These are phyloP conservation scores for Aspergillus avenaceus DNA, from an alignment of 495 filamentous ascomycete species.

Conservation along the genomic window DNA sequence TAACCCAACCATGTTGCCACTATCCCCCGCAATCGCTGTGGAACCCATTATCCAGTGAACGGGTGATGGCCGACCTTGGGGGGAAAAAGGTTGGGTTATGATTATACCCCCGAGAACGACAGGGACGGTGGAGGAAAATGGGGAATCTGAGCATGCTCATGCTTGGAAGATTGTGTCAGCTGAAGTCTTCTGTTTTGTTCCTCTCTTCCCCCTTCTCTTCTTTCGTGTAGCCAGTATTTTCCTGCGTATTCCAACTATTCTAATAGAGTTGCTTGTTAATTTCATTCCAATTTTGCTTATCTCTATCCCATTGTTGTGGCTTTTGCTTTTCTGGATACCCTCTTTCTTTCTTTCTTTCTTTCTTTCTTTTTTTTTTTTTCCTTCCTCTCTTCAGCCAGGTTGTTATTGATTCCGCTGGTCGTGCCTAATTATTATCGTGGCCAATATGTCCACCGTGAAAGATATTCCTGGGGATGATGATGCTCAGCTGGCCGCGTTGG, in stretches of 20 bases:
- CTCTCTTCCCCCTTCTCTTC: background rate
- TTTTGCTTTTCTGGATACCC: background rate
- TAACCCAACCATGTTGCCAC: slow-evolving; percentile 7
- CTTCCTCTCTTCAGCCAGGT: too few species aligned
- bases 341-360: background rate
- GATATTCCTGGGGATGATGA: slow-evolving; percentile 35
- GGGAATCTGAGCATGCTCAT: too few species aligned
- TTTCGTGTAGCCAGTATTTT: background rate
- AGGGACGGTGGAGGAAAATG: slow-evolving; percentile 4
- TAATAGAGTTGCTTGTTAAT: background rate
- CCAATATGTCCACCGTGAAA: slow-evolving; percentile 17
- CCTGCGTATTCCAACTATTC: background rate
- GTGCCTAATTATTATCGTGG: background rate
- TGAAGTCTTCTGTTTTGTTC: background rate
- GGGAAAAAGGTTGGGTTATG: background rate
- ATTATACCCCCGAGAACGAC: background rate
- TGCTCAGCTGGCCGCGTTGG: slow-evolving; percentile 57
- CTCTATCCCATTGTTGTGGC: too few species aligned
- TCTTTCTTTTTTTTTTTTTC: background rate
- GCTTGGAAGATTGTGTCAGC: background rate
- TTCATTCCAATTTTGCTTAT: background rate
- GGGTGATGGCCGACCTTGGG: background rate
- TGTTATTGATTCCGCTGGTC: background rate
- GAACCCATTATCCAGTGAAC: background rate
- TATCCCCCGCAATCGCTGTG: slow-evolving; percentile 6